These are phyloP conservation scores for Monascus purpureus DNA, from an alignment of 495 filamentous ascomycete species.

Conservation along the genomic window DNA sequence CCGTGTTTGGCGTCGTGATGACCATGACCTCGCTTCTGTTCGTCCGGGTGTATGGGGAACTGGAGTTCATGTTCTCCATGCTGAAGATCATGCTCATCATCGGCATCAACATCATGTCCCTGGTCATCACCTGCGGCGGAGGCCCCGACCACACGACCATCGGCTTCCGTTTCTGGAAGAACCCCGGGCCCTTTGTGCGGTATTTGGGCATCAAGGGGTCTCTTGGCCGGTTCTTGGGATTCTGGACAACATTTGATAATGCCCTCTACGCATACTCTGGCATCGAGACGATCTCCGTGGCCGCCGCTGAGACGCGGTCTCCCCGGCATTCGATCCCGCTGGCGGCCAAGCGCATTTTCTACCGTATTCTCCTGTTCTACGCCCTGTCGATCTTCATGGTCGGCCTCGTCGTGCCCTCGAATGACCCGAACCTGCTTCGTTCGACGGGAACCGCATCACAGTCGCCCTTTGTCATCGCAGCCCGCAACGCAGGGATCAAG, in stretches of 20 bases:
- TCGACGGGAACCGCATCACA: constrained; percentile 23
- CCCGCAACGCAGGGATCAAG: constrained; percentile 23
- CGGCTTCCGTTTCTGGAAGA: constrained; percentile 36
- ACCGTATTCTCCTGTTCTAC: constrained; percentile 29
- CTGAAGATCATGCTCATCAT: constrained; percentile 33
- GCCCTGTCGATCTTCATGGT: constrained; percentile 29
- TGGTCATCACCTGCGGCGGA: constrained; percentile 31
- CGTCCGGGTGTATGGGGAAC: constrained; percentile 32
- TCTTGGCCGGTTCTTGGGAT: constrained; percentile 38
- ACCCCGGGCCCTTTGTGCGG: constrained; percentile 37
- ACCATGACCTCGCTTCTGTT: constrained; percentile 25
- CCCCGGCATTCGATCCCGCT: constrained; percentile 31
- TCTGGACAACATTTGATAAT: constrained; percentile 44
- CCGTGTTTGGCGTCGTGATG: constrained; percentile 29
- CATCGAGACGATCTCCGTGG: constrained; percentile 38
- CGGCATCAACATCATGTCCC: constrained; percentile 32
- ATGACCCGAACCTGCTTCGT: constrained; percentile 30
- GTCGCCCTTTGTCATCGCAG: constrained; percentile 43
- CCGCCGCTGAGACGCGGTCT: constrained; percentile 33
- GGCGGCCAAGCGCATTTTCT: constrained; percentile 30
- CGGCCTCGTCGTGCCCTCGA: constrained; percentile 35
- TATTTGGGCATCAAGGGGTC: constrained; percentile 22
- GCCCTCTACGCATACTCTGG: constrained; percentile 47
- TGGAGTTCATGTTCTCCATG: constrained; percentile 28
- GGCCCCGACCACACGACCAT: constrained; percentile 10